Conservation (phyloP, 768 basidiomycete species). For the Mycena floridula region DNA sequence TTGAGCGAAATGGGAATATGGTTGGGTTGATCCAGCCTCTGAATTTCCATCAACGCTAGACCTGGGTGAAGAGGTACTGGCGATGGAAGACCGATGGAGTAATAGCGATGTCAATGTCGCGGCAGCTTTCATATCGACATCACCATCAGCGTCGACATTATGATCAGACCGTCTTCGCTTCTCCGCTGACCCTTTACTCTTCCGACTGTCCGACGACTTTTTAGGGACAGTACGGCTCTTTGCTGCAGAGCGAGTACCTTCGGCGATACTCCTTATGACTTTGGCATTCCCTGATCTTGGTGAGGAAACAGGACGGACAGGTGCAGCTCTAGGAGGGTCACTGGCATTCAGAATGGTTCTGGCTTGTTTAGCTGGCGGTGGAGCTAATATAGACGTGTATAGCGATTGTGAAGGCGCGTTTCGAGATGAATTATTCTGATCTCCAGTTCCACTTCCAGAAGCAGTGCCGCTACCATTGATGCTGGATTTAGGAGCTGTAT, state of each 20-base stretch:
- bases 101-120: constrained; percentile 72
- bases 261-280: constrained; percentile 42
- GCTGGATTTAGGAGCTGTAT: constrained; percentile 34
- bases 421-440: too few species aligned
- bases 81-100: constrained; percentile 55
- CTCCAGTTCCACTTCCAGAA: too few species aligned
- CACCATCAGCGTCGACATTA: constrained; percentile 43
- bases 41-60: constrained; percentile 65
- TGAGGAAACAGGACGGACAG: constrained; percentile 38
- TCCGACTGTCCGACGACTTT: constrained; percentile 21
- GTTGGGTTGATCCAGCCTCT: constrained; percentile 58
- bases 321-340: constrained; percentile 60
- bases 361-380: constrained; percentile 69
- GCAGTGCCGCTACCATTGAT: constrained; percentile 29
- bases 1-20: too few species aligned
- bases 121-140: constrained; percentile 78
- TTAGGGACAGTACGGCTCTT: constrained; percentile 26
- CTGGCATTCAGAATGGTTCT: constrained; percentile 72
- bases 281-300: constrained; percentile 34
- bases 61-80: constrained; percentile 61
- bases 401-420: constrained; percentile 47
- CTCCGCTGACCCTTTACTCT: constrained; percentile 24
- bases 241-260: constrained; percentile 38
- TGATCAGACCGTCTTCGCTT: constrained; percentile 12
- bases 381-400: constrained; percentile 70